Evolutionary conservation across 2,329 filamentous ascomycete genomes (phyloP).

Genomic region (Alternaria sp.): DNA sequence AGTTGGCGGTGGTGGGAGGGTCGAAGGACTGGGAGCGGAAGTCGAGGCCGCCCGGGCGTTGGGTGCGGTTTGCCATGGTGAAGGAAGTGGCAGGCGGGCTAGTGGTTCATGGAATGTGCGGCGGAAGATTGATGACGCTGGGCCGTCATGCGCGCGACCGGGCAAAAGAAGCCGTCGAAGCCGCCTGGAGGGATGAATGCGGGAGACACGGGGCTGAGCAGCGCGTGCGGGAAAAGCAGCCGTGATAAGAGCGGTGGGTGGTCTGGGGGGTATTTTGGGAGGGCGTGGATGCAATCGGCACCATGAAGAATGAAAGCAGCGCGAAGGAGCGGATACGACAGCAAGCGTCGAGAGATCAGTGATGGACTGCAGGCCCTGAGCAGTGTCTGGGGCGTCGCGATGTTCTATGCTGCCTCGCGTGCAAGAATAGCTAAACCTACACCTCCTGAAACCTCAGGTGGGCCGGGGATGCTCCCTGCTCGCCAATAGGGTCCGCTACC

Average conservation of each 20-base stretch:
- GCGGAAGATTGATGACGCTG: constrained; percentile 25
- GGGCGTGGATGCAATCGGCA: constrained; percentile 10
- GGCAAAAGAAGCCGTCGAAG: constrained; percentile 23
- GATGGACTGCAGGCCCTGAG: constrained; percentile 6
- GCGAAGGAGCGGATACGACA: constrained; percentile 42
- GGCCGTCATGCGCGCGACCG: constrained; percentile 41
- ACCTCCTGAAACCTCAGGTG: constrained; percentile 29
- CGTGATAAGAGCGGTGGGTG: constrained; percentile 4
- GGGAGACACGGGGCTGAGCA: constrained; percentile 15
- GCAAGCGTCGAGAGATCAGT: constrained; percentile 11
- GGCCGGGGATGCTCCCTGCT: constrained; percentile 22
- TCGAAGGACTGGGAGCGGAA: constrained; percentile 44
- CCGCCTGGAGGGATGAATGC: not conserved
- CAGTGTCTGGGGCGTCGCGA: constrained; percentile 1
- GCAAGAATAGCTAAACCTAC: constrained; percentile 21
- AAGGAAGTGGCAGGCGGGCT: constrained; percentile 12
- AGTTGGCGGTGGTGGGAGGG: constrained; percentile 25
- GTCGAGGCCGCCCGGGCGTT: constrained; percentile 43
- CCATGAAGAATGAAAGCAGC: constrained; percentile 18
- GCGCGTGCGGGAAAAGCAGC: constrained; percentile 9
- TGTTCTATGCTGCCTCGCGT: constrained; percentile 15
- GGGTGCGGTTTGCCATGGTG: constrained; percentile 35
- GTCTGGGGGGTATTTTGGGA: constrained; percentile 3
- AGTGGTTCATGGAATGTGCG: constrained; percentile 30
- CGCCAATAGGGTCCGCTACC: constrained; percentile 25